Evolutionary conservation across 768 basidiomycete genomes (phyloP).

Genomic region (Mycena olivaceomarginata): DNA sequence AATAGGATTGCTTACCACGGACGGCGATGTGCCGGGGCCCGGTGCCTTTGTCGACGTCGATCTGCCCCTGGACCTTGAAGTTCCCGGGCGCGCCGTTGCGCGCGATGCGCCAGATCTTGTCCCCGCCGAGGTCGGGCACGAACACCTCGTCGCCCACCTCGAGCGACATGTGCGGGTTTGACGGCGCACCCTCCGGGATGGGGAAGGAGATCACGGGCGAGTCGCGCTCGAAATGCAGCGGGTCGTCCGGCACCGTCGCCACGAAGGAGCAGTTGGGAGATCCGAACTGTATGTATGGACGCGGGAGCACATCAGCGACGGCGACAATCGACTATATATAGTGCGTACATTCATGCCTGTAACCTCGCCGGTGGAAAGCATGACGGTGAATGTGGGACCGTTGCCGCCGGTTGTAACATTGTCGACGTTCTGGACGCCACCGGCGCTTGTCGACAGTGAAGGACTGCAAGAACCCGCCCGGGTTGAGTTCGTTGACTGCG

Average conservation of each 20-base stretch:
- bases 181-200: slow-evolving; percentile 58
- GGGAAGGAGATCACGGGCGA: slow-evolving; percentile 70
- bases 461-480: slow-evolving; percentile 68
- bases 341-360: slow-evolving; percentile 71
- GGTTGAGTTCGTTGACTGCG: slow-evolving; percentile 70
- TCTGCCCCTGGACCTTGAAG: slow-evolving; percentile 74
- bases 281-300: slow-evolving; percentile 53
- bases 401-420: slow-evolving; percentile 68
- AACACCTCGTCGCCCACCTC: slow-evolving; percentile 72
- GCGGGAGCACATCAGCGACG: not conserved
- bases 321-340: not conserved
- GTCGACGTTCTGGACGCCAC: slow-evolving; percentile 62
- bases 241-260: slow-evolving; percentile 62
- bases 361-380: slow-evolving; percentile 74
- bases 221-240: slow-evolving; percentile 56
- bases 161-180: slow-evolving; percentile 79
- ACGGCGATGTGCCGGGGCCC: slow-evolving; percentile 78
- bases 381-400: slow-evolving; percentile 68
- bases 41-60: slow-evolving; percentile 70
- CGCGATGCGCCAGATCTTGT: slow-evolving; percentile 79
- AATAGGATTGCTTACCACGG: slow-evolving; percentile 60
- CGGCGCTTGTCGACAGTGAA: slow-evolving; percentile 66
- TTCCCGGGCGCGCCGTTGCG: slow-evolving; percentile 63
- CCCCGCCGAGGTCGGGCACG: slow-evolving; percentile 77
- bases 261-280: slow-evolving; percentile 59